phyloP scores from a whole-genome alignment of 2,329 filamentous ascomycete genomes.

The Bipolaris cookei region DNA sequence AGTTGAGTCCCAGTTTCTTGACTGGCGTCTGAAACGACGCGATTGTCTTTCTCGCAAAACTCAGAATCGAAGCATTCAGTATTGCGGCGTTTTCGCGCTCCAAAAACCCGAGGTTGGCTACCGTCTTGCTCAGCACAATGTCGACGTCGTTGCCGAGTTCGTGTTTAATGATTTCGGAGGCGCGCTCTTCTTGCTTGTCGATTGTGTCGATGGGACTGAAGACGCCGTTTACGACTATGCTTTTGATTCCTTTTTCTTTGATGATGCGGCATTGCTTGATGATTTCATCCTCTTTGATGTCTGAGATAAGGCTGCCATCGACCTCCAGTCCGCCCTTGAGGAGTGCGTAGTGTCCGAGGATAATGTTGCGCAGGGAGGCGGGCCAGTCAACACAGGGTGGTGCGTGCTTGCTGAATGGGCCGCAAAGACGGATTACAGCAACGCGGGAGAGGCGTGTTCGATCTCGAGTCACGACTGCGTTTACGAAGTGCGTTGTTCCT shows the following conservation, averaged over 20 bases:
- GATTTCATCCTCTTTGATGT: constrained; percentile 55
- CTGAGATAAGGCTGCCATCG: constrained; percentile 55
- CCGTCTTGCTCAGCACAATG: constrained; percentile 59
- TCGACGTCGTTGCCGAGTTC: constrained; percentile 56
- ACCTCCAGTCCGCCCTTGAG: constrained; percentile 60
- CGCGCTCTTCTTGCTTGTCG: constrained; percentile 60
- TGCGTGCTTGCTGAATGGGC: constrained; percentile 56
- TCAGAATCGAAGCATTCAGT: constrained; percentile 57
- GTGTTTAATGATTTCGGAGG: constrained; percentile 55
- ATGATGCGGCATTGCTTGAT: constrained; percentile 54
- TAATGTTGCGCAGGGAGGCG: constrained; percentile 51
- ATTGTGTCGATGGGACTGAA: constrained; percentile 65
- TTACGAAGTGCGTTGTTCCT: constrained; percentile 61
- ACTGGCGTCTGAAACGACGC: constrained; percentile 56
- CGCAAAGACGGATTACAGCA: constrained; percentile 59
- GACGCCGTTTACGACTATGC: constrained; percentile 63
- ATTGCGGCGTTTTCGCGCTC: constrained; percentile 61
- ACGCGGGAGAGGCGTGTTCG: constrained; percentile 58
- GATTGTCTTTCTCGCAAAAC: constrained; percentile 56
- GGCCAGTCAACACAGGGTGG: constrained; percentile 61
- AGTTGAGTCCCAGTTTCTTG: constrained; percentile 53
- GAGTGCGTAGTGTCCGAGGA: constrained; percentile 54
- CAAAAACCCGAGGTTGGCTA: constrained; percentile 59
- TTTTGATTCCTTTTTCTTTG: constrained; percentile 52
- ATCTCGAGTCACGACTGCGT: constrained; percentile 60